phyloP scores from a whole-genome alignment of 2,329 filamentous ascomycete genomes.

The Diplocarpon mali region DNA sequence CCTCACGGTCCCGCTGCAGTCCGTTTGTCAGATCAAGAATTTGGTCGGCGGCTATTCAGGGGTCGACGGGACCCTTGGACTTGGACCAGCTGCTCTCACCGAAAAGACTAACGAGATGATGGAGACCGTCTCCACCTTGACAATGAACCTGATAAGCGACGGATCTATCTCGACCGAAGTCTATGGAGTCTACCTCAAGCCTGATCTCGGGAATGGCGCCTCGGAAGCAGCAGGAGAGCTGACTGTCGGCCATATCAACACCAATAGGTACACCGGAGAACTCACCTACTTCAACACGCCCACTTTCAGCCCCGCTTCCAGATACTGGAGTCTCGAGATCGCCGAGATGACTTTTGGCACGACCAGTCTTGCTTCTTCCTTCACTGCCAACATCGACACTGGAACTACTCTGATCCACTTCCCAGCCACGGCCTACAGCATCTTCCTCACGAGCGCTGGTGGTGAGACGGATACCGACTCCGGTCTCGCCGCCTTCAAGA shows the following conservation, averaged over 20 bases:
- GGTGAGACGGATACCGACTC: constrained; percentile 20
- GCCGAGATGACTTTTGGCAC: constrained; percentile 48
- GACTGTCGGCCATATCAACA: constrained; percentile 60
- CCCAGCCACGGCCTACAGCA: constrained; percentile 32
- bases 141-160: constrained; percentile 24
- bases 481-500: constrained; percentile 21
- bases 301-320: constrained; percentile 35
- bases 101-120: constrained; percentile 16
- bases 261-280: constrained; percentile 52
- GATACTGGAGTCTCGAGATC: constrained; percentile 62
- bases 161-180: constrained; percentile 24
- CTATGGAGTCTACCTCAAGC: constrained; percentile 24
- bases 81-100: constrained; percentile 24
- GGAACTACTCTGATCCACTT: constrained; percentile 71
- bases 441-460: constrained; percentile 23
- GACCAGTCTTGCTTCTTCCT: constrained; percentile 32
- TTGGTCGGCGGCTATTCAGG: constrained; percentile 8
- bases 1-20: constrained; percentile 18
- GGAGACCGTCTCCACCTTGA: constrained; percentile 24
- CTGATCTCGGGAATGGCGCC: constrained; percentile 21
- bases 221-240: constrained; percentile 56
- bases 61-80: constrained; percentile 16
- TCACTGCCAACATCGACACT: constrained; percentile 65
- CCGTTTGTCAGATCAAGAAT: too few species aligned
- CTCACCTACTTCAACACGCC: constrained; percentile 47